Evolutionary conservation across 75 land plant genomes (phyloP).

Genomic region (Pinus taeda): DNA sequence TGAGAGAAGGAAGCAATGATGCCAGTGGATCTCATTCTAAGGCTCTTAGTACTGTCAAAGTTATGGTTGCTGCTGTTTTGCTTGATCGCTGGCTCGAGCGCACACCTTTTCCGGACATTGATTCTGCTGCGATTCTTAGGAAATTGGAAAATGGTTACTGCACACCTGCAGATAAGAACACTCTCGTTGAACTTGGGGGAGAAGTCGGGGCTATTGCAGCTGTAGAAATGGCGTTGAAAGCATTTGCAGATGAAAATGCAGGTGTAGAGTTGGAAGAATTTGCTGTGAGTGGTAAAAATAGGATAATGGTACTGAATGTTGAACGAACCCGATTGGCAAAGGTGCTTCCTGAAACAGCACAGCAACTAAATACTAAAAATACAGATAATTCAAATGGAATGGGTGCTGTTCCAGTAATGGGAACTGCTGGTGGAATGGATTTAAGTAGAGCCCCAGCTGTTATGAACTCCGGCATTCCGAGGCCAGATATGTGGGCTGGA

Average conservation of each 20-base stretch:
- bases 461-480: slow-evolving; percentile 23
- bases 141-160: slow-evolving; percentile 56
- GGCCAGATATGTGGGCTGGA: slow-evolving; percentile 58
- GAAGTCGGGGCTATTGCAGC: slow-evolving; percentile 65
- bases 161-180: slow-evolving; percentile 55
- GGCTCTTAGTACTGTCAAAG: slow-evolving; percentile 46
- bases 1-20: too few species aligned
- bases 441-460: slow-evolving; percentile 2
- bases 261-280: slow-evolving; percentile 80
- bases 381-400: slow-evolving; percentile 10
- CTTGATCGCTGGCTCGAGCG: slow-evolving; percentile 62
- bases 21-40: slow-evolving; percentile 19
- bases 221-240: slow-evolving; percentile 79
- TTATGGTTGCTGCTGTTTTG: slow-evolving; percentile 70
- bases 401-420: slow-evolving; percentile 8
- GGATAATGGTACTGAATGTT: slow-evolving; percentile 74
- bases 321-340: slow-evolving; percentile 62
- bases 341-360: slow-evolving; percentile 63
- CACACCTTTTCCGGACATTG: slow-evolving; percentile 59
- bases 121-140: slow-evolving; percentile 64
- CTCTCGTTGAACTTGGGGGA: slow-evolving; percentile 62
- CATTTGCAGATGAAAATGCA: slow-evolving; percentile 61
- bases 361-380: slow-evolving; percentile 10
- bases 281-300: slow-evolving; percentile 56
- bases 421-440: slow-evolving; percentile 14